These are phyloP conservation scores for Candida railenensis DNA, from an alignment of 805 yeast species.

Conservation along the genomic window DNA sequence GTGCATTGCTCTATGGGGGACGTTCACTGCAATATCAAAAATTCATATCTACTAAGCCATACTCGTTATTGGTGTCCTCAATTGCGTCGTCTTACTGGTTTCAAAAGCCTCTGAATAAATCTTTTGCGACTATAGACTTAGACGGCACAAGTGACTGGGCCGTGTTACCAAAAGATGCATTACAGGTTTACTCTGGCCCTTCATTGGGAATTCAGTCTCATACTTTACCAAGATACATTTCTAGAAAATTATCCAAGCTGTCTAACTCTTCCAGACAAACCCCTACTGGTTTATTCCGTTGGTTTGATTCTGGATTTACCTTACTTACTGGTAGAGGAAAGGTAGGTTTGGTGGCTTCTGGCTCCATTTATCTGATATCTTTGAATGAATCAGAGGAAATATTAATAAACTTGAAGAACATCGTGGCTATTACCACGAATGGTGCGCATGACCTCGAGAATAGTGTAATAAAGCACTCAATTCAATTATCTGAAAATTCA, in stretches of 20 bases:
- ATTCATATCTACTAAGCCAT: constrained; percentile 47
- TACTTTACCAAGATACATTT: constrained; percentile 38
- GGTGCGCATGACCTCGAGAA: constrained; percentile 47
- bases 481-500: constrained; percentile 7
- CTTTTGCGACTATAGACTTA: constrained; percentile 45
- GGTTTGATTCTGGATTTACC: constrained; percentile 42
- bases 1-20: constrained; percentile 44
- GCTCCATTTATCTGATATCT: constrained; percentile 49
- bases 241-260: constrained; percentile 28
- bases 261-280: constrained; percentile 20
- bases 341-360: constrained; percentile 53
- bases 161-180: constrained; percentile 43
- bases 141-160: constrained; percentile 70
- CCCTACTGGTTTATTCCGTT: constrained; percentile 40
- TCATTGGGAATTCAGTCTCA: constrained; percentile 41
- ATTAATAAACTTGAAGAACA: constrained; percentile 42
- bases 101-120: constrained; percentile 22
- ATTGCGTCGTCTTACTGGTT: constrained; percentile 11
- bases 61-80: constrained; percentile 44
- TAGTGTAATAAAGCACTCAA: constrained; percentile 29
- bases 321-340: constrained; percentile 59
- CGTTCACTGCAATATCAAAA: constrained; percentile 46
- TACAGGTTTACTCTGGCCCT: constrained; percentile 56
- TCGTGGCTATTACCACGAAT: constrained; percentile 51
- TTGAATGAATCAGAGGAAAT: constrained; percentile 48